phyloP scores from a whole-genome alignment of 176 grass and related monocot genomes.

The Triticum timopheevii region DNA sequence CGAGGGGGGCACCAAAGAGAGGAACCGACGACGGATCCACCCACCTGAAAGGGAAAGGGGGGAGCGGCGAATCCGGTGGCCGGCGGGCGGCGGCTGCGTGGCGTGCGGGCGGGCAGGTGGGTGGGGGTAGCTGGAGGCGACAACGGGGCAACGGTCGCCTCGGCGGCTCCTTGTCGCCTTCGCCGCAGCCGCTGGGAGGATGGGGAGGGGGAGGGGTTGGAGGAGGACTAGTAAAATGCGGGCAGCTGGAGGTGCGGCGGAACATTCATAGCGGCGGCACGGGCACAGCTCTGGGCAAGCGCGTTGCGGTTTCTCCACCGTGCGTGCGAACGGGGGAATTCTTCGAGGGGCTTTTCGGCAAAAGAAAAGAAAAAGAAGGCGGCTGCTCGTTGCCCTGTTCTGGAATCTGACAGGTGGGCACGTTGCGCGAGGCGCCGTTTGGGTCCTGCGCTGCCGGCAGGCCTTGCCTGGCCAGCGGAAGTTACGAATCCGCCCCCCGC shows the following conservation, averaged over 20 bases:
- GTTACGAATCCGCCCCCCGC: neutral
- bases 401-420: neutral
- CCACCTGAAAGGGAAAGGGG: neutral
- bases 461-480: neutral
- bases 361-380: neutral
- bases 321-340: neutral
- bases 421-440: neutral
- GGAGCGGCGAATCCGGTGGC: neutral
- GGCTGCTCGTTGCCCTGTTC: neutral
- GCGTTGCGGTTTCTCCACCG: neutral
- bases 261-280: constrained; percentile 25
- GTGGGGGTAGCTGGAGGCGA: neutral
- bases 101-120: neutral
- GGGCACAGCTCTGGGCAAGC: neutral
- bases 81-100: neutral
- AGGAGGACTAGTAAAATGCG: constrained; percentile 4
- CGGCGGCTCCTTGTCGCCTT: neutral
- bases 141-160: constrained; percentile 18
- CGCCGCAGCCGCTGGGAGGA: neutral
- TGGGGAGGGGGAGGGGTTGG: constrained; percentile 1
- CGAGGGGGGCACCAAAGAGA: too few species aligned
- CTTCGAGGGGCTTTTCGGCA: neutral
- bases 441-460: neutral
- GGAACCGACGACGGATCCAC: neutral
- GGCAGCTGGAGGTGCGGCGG: constrained; percentile 19